A percentile compares a stretch with the other conserved stretches of the same genome.
Evolutionary conservation across 805 yeast genomes (phyloP).

Genomic region (Candida lessepsii): DNA sequence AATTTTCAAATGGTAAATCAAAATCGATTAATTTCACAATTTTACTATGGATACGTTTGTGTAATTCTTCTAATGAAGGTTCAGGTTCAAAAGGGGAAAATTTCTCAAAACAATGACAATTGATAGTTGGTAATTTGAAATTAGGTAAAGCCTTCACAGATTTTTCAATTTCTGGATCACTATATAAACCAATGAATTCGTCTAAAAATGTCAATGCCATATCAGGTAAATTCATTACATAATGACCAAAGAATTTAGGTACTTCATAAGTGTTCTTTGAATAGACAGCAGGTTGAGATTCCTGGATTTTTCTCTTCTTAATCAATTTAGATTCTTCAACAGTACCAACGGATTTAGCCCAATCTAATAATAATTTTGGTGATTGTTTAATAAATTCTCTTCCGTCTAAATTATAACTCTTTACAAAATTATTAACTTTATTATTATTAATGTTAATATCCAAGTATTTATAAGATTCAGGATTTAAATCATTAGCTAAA

Average conservation of each 20-base stretch:
- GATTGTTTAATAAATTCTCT: slow-evolving; percentile 71
- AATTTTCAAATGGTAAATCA: slow-evolving; percentile 46
- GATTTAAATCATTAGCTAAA: slow-evolving; percentile 91
- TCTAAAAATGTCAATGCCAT: slow-evolving; percentile 81
- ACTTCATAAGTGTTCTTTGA: slow-evolving; percentile 28
- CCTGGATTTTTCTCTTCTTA: slow-evolving; percentile 38
- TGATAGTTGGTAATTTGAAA: slow-evolving; percentile 68
- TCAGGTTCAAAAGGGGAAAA: slow-evolving; percentile 72
- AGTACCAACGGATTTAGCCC: slow-evolving; percentile 30
- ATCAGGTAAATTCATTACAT: slow-evolving; percentile 95
- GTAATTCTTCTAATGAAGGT: slow-evolving; percentile 67
- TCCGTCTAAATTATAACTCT: slow-evolving; percentile 75
- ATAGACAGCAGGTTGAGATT: slow-evolving; percentile 34
- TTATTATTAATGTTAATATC: slow-evolving; percentile 61
- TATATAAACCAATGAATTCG: slow-evolving; percentile 73
- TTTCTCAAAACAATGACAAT: slow-evolving; percentile 92
- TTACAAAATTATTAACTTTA: slow-evolving; percentile 58
- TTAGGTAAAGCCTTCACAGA: slow-evolving; percentile 38
- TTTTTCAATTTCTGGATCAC: slow-evolving; percentile 36
- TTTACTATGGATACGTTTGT: slow-evolving; percentile 58
- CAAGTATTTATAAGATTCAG: slow-evolving; percentile 75
- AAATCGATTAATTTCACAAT: slow-evolving; percentile 44
- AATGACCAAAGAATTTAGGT: slow-evolving; percentile 64
- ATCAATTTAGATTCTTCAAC: slow-evolving; percentile 36
- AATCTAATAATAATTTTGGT: slow-evolving; percentile 49